These are phyloP conservation scores for Kazachstania taianensis DNA, from an alignment of 805 yeast species.

Conservation along the genomic window DNA sequence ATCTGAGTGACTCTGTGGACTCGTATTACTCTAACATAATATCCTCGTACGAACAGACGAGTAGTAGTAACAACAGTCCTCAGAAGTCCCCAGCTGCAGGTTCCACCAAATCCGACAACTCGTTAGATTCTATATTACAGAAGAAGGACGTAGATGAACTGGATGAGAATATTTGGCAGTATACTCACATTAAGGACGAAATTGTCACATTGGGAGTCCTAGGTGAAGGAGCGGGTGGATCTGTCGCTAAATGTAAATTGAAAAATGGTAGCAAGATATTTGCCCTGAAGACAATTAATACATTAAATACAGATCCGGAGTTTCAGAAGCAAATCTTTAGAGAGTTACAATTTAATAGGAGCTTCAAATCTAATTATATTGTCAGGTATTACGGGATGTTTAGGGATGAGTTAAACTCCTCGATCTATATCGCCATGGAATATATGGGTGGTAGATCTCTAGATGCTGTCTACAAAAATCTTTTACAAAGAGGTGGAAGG, in stretches of 20 bases:
- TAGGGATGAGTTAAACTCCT: conserved; percentile 60
- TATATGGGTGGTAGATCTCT: conserved; percentile 89
- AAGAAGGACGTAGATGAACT: conserved; percentile 41
- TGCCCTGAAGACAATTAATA: conserved; percentile 57
- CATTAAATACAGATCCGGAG: conserved; percentile 55
- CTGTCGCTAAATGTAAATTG: conserved; percentile 70
- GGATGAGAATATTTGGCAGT: conserved; percentile 69
- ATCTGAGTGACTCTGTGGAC: conserved; percentile 13
- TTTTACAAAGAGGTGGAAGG: conserved; percentile 65
- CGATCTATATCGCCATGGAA: conserved; percentile 93
- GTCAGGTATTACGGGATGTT: conserved; percentile 92
- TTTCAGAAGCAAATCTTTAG: conserved; percentile 83
- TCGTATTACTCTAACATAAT: conserved; percentile 20
- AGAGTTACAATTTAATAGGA: conserved; percentile 79
- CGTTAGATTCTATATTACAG: background rate
- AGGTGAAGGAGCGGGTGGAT: conserved; percentile 95
- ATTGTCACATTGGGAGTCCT: conserved; percentile 60
- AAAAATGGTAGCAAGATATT: conserved; percentile 52
- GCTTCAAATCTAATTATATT: conserved; percentile 73
- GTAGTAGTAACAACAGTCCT: conserved; percentile 10
- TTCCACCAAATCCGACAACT: background rate
- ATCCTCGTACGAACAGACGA: conserved; percentile 16
- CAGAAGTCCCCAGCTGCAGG: conserved; percentile 3
- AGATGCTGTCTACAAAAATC: conserved; percentile 80
- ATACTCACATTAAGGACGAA: conserved; percentile 38